Evolutionary conservation across 73 alveolate genomes (phyloP), one percentile per base, ranked within the genome.

Genomic region (Paramecium primaurelia): DNA sequence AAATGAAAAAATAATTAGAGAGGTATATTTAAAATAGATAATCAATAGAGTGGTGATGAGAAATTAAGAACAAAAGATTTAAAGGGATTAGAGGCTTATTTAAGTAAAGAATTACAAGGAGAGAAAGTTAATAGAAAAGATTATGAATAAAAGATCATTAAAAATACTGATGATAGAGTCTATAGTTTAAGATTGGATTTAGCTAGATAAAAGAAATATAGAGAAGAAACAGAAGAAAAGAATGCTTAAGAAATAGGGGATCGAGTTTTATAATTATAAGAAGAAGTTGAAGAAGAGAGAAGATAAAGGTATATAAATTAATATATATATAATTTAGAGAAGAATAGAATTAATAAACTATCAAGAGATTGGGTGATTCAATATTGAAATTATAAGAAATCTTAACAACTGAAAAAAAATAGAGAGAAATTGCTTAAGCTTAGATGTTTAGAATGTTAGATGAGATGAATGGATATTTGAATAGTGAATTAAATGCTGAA

Each of bases 71-170:
- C 95, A 12, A 96, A 96, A 59, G 97, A 96, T 49, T 14, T 95
- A 30, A 96, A 96, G 86, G 92, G 96, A 25, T 75, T 95, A 18
- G 97, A 96, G 30, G 94, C 85, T 60, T 77, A 71, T 88, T 84
- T 95, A n/a, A 54, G 77, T 16, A 95, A 93, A 49, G 98, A 96
- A 68, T 93, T 95, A 20, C 75, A 93, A 83, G 88, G 92, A 14
- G 97, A 94, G 83, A 96, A 95, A 86, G 75, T 92, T 69, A 92
- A 77, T 44, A 80, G 98, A 37, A 96, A 93, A 60, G 98, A 96
- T 47, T 86, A 92, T 59, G 97, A 96, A 73, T 87, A 89, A 20
- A 96, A 96, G 85, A 87, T 93, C 9, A 54, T 92, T 2, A 95
- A 95, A 42, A 69, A 90, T 54, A 86, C 92, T 40, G 97, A 96